Evolutionary conservation across 306 rosid genomes (phyloP).

Genomic region (Vigna angularis): DNA sequence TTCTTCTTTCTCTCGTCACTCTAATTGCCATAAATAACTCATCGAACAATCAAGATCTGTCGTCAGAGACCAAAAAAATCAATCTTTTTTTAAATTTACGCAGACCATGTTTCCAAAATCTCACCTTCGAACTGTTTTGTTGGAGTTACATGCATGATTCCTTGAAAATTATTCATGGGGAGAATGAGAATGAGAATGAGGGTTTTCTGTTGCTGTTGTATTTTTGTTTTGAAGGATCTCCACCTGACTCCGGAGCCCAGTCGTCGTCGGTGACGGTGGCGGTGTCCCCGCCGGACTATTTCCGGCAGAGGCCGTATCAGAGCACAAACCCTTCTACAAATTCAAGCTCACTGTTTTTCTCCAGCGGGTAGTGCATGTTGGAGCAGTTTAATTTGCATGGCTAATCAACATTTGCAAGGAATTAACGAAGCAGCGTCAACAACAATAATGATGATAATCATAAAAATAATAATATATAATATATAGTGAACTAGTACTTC

Average conservation of each 20-base stretch:
- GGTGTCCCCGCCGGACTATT: constrained; percentile 80
- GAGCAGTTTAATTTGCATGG: constrained; percentile 55
- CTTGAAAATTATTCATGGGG: too few relatives aligned
- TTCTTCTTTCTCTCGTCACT: not conserved
- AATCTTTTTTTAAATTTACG: too few relatives aligned
- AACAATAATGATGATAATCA: constrained; percentile 3
- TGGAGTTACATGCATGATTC: not conserved
- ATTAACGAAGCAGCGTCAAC: constrained; percentile 44
- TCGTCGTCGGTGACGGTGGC: constrained; percentile 87
- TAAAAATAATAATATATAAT: too few relatives aligned
- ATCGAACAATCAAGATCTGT: not conserved
- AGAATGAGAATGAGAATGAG: not conserved
- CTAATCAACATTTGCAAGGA: constrained; percentile 39
- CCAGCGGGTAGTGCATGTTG: constrained; percentile 59
- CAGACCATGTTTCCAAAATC: too few relatives aligned
- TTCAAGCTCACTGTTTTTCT: constrained; percentile 77
- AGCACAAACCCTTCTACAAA: constrained; percentile 61
- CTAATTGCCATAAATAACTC: not conserved
- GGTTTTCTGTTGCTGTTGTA: not conserved
- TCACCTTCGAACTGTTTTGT: not conserved
- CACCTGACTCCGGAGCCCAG: constrained; percentile 72
- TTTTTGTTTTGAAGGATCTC: constrained; percentile 58
- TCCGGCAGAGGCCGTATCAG: constrained; percentile 70
- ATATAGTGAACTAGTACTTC: constrained; percentile 35
- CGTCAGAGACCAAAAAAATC: not conserved